Evolutionary conservation across 345 rosid species (phyloP).

Genomic region (Moringa oleifera): DNA sequence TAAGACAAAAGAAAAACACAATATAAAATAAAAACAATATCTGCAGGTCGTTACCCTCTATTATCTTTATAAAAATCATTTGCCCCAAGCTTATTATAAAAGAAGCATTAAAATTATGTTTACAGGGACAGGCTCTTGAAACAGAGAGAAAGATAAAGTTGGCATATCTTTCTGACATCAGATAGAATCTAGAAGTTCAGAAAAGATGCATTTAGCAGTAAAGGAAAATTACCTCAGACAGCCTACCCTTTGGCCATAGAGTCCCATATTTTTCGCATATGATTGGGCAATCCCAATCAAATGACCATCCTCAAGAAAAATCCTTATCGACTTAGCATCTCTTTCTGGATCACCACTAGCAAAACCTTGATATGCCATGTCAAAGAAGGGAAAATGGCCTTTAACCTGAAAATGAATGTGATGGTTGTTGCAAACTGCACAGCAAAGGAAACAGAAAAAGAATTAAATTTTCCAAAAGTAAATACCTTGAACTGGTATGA

Average conservation of each 20-base stretch:
- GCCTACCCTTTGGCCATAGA: conserved; percentile 96
- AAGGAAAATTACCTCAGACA: conserved; percentile 69
- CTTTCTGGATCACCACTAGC: conserved; percentile 95
- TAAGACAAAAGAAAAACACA: too few species aligned
- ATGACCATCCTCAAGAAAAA: conserved; percentile 91
- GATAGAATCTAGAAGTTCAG: not conserved
- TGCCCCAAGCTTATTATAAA: not conserved
- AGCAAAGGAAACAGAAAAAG: not conserved
- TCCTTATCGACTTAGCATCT: conserved; percentile 93
- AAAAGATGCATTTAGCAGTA: not conserved
- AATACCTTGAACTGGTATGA: conserved; percentile 77
- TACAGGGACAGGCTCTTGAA: not conserved
- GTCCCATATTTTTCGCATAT: conserved; percentile 98
- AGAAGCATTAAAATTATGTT: too few species aligned
- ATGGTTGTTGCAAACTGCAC: conserved; percentile 3
- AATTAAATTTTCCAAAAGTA: not conserved
- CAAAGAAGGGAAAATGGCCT: conserved; percentile 87
- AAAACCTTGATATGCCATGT: conserved; percentile 99
- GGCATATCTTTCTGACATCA: not conserved
- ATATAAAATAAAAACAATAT: too few species aligned
- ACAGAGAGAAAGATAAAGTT: not conserved
- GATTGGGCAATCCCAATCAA: conserved; percentile 88
- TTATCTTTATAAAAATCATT: too few species aligned
- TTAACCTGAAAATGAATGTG: conserved; percentile 47
- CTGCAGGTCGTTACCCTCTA: not conserved